Evolutionary conservation across 148 eudicot species (phyloP).

Genomic region (Amaranthus cruentus): DNA sequence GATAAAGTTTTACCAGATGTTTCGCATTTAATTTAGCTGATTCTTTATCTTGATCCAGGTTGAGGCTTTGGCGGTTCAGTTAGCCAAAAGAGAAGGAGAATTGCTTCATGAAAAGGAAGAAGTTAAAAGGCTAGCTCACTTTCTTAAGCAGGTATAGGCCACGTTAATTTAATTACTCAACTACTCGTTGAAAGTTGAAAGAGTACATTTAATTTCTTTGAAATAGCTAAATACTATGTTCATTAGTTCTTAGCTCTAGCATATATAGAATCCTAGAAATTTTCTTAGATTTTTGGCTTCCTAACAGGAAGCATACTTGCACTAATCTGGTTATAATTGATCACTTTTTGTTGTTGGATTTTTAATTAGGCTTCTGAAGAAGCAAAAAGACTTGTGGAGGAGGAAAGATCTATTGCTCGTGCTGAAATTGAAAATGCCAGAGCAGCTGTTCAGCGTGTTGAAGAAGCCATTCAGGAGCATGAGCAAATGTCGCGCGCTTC

Average conservation of each 20-base stretch:
- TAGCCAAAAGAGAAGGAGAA: conserved; percentile 94
- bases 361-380: conserved; percentile 83
- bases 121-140: conserved; percentile 85
- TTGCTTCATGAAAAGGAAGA: conserved; percentile 93
- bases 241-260: neutral
- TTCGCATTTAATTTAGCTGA: neutral
- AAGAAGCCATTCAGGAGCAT: conserved; percentile 92
- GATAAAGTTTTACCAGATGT: too few relatives aligned
- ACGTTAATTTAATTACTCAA: too few relatives aligned
- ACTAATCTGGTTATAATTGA: neutral
- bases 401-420: conserved; percentile 91
- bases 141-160: conserved; percentile 73
- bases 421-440: conserved; percentile 94
- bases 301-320: neutral
- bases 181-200: neutral
- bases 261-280: neutral
- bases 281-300: neutral
- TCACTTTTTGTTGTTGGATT: conserved; percentile 4
- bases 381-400: conserved; percentile 96
- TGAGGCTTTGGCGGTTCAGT: conserved; percentile 95
- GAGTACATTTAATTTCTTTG: neutral
- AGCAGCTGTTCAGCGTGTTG: conserved; percentile 96
- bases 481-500: conserved; percentile 74
- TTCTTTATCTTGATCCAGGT: conserved; percentile 44
- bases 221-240: conserved; percentile 1